A percentile compares a stretch with the other conserved stretches of the same genome.
These are phyloP conservation scores for Epichloe uncinata DNA, from an alignment of 2,329 filamentous ascomycete species.

Conservation along the genomic window DNA sequence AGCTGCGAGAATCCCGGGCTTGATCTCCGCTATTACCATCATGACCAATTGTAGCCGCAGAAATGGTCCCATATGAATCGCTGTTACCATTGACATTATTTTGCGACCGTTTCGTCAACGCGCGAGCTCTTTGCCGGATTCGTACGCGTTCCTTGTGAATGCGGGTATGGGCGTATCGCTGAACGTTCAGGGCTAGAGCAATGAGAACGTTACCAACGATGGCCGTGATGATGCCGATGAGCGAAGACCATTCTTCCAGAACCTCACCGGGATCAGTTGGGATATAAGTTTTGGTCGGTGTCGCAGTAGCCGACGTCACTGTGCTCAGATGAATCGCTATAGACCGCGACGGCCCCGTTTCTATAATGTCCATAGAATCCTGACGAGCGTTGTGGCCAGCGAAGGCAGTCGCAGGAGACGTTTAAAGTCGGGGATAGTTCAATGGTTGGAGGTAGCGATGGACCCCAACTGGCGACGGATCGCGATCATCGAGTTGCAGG, in stretches of 20 bases:
- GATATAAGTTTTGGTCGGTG: conserved; percentile 7
- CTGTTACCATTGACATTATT: conserved; percentile 14
- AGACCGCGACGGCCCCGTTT: not conserved
- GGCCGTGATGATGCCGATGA: conserved; percentile 89
- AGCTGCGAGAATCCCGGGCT: conserved; percentile 14
- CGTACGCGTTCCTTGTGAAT: conserved; percentile 58
- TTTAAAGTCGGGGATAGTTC: not conserved
- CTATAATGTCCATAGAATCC: not conserved
- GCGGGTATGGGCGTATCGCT: conserved; percentile 85
- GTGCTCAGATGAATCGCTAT: not conserved
- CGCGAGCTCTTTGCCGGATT: conserved; percentile 39
- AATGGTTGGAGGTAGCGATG: not conserved
- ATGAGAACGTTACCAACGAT: conserved; percentile 90
- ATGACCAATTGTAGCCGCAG: conserved; percentile 7
- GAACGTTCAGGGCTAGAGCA: conserved; percentile 88
- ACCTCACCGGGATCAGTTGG: conserved; percentile 29
- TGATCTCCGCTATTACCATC: conserved; percentile 10
- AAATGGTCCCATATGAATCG: conserved; percentile 23
- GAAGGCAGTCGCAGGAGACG: conserved; percentile 1
- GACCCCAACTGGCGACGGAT: not conserved
- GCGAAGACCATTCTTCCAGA: conserved; percentile 67
- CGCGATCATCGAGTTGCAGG: conserved; percentile 1
- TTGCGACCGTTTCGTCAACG: conserved; percentile 35
- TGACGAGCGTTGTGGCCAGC: conserved; percentile 3
- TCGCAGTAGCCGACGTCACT: not conserved